Evolutionary conservation across 192 early-diverging fungal genomes (phyloP), one percentile per base, ranked within the genome.

Genomic region (Coemansia sp.): DNA sequence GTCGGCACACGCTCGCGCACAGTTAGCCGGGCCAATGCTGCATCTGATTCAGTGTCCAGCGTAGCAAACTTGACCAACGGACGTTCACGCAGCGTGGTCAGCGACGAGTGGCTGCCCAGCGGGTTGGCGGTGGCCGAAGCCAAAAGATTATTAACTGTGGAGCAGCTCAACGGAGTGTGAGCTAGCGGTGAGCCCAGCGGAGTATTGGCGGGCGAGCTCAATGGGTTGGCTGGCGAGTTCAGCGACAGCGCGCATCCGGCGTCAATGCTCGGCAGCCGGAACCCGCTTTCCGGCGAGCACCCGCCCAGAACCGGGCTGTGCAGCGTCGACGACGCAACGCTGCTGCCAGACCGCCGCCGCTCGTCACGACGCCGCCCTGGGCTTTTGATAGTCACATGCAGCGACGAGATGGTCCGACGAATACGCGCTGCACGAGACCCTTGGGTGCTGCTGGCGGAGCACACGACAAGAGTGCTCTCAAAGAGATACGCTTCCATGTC

Each of bases 381-480:
- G 27, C 62, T 56, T 38, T 43, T 58, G 9, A 75, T 69, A 2
- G 66, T 63, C 58, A 74, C 32, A 11, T 81, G 78, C 56, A 81
- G 38, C 3, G 65, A 53, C 21, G 78, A 81, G 43, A 81, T 60
- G n/a, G 78, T 75, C n/a, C 73, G 72, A 37, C 60, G 69, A 9
- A 81, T 62, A 32, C 66, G 61, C 9, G 73, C 61, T 4, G 66
- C 32, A 1, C 66, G 45, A 2, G 39, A 24, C 17, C 27, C 61
- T 14, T 47, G 67, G 17, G n/a, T 22, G 19, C 39, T 56, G 8
- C 24, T n/a, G 6, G 55, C 27, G 22, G 61, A 57, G 35, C 78
- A 81, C 21, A 81, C 57, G 1, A 75, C 66, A 5, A 81, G 56
- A 0, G 29, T 8, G 37, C 41, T 57, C 24, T 74, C 63, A 45